Evolutionary conservation across 2,329 filamentous ascomycete genomes (phyloP), one percentile per base, ranked within the genome.

Genomic region (Phoma sp.): DNA sequence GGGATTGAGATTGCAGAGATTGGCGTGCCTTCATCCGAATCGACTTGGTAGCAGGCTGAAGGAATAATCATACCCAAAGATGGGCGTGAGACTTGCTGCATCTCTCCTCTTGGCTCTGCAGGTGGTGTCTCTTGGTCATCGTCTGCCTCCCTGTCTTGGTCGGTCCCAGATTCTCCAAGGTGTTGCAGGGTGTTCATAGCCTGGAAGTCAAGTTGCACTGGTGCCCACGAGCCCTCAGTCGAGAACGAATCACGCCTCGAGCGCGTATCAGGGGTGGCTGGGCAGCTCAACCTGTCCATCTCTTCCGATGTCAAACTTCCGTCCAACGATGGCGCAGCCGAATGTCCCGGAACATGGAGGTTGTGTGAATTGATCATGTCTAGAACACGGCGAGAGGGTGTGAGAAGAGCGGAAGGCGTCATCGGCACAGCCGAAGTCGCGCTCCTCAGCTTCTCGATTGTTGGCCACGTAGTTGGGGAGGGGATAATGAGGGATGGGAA

Each of bases 281-380:
- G 92, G 43, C 91, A 91, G 68, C 92, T 96, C 73, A 92, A 84
- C 48, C 84, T 84, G 1, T 92, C 91, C 74, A 96, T 84, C 72
- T 96, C 92, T 70, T 97, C 93, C 2, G 93, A 96, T 8, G 87
- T 89, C 67, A 95, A 78, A 76, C 92, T 96, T 21, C 92, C 93
- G 77, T 96, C 93, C 3, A 96, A 81, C 4, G 94, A 97, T 3
- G 94, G 94, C 4, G 93, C 89, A 6, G 91, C 89, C 51, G 91
- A 93, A 27, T 87, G 84, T 32, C 86, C 88, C 1, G 92, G 92
- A 3, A 94, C 82, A 43, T 86, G 83, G 21, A 87, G 82, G 40
- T 72, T 77, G 33, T 77, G 77, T 25, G 74, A 68, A 25, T 85
- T 83, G 73, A 96, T 86, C 69, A 90, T 88, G 10, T 86, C 87